These are phyloP conservation scores for Oryza longistaminata DNA, from an alignment of 176 grass and related monocot genomes.

Conservation along the genomic window DNA sequence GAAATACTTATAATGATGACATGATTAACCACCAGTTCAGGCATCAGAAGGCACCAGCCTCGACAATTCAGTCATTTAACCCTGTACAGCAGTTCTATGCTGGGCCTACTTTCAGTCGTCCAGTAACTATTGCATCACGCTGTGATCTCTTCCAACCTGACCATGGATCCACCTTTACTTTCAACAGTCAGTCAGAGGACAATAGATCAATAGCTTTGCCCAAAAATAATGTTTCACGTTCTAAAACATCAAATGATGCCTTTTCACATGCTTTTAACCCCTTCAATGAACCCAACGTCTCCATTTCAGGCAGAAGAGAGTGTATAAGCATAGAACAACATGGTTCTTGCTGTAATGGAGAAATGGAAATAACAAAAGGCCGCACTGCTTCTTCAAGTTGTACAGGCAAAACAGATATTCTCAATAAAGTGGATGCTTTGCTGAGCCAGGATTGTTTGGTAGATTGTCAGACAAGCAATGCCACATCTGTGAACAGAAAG, in stretches of 20 bases:
- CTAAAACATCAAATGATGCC: not conserved
- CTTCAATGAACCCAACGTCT: not conserved
- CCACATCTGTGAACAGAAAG: slow-evolving; percentile 41
- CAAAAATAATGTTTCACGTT: not conserved
- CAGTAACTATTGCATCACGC: slow-evolving; percentile 11
- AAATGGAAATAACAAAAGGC: not conserved
- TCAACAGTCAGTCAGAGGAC: not conserved
- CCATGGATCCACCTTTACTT: not conserved
- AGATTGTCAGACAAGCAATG: slow-evolving; percentile 30
- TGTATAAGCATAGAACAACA: not conserved
- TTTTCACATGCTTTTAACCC: not conserved
- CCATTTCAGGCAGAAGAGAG: slow-evolving; percentile 1
- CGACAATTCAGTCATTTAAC: not conserved
- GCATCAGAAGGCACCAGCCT: not conserved
- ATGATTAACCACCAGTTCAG: not conserved
- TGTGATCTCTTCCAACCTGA: not conserved
- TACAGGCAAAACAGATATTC: not conserved
- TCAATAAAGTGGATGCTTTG: not conserved
- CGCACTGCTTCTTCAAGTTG: not conserved
- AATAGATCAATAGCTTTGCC: not conserved
- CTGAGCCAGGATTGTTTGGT: not conserved
- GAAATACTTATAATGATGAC: not conserved
- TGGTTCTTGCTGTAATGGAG: not conserved
- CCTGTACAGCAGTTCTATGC: not conserved
- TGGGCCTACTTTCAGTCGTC: not conserved